A percentile compares a stretch with the other conserved stretches of the same genome.
phyloP scores from a whole-genome alignment of 176 grass and related monocot genomes.

The Oryza punctata region DNA sequence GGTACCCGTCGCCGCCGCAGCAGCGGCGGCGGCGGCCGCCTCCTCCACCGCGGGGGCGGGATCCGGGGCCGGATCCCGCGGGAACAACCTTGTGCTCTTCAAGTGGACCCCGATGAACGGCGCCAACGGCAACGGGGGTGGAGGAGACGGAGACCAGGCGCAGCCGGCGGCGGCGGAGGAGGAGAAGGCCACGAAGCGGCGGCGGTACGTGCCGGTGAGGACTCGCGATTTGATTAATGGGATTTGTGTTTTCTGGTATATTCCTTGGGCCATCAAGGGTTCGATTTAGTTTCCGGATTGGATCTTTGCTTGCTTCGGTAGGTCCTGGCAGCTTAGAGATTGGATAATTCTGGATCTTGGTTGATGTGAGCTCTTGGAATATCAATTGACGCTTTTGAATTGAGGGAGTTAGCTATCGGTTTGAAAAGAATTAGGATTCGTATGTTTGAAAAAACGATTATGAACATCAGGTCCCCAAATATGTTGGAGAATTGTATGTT shows the following conservation, averaged over 20 bases:
- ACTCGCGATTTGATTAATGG: constrained; percentile 21
- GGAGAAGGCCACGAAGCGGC: constrained; percentile 30
- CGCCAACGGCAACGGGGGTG: constrained; percentile 19
- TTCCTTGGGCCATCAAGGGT: neutral
- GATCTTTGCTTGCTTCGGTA: constrained; percentile 27
- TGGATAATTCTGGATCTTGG: constrained; percentile 7
- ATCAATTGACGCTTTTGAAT: neutral
- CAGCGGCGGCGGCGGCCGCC: neutral
- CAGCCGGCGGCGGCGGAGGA: neutral
- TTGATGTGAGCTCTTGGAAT: neutral
- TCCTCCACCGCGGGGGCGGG: constrained; percentile 4
- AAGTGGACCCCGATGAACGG: constrained; percentile 65
- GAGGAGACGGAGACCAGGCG: constrained; percentile 1
- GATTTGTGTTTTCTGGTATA: neutral
- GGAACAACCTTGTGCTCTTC: constrained; percentile 57
- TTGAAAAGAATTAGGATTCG: neutral
- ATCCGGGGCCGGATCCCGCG: constrained; percentile 23
- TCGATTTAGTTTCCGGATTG: neutral
- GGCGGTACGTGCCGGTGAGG: constrained; percentile 60
- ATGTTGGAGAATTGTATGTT: neutral
- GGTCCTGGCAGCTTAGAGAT: neutral
- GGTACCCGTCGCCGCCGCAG: constrained; percentile 50
- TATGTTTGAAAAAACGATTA: neutral
- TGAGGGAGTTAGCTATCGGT: neutral
- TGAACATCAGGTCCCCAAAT: constrained; percentile 1